Evolutionary conservation across 2,329 filamentous ascomycete genomes (phyloP).

Genomic region (Nannizziopsis barbatae): DNA sequence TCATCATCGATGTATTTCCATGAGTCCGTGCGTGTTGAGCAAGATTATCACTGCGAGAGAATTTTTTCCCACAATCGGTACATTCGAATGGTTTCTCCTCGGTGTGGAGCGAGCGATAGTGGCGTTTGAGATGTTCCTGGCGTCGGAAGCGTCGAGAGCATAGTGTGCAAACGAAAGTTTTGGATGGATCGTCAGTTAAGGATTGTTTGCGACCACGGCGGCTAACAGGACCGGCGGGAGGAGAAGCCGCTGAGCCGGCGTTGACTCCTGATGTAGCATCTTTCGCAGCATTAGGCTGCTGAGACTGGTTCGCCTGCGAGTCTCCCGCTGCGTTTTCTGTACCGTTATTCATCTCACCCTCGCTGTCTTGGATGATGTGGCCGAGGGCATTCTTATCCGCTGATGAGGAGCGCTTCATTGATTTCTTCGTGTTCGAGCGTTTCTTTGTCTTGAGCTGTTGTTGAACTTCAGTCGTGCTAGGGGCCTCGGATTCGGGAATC

Average conservation of each 20-base stretch:
- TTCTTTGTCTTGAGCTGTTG: constrained; percentile 41
- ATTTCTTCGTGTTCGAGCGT: constrained; percentile 30
- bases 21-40: constrained; percentile 93
- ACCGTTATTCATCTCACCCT: constrained; percentile 23
- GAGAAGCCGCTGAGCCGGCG: constrained; percentile 25
- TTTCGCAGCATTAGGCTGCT: constrained; percentile 33
- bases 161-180: constrained; percentile 93
- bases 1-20: constrained; percentile 76
- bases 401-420: constrained; percentile 22
- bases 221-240: constrained; percentile 50
- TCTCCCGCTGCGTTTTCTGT: constrained; percentile 36
- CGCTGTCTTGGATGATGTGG: constrained; percentile 21
- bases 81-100: constrained; percentile 98
- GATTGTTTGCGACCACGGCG: constrained; percentile 98
- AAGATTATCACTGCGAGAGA: constrained; percentile 94
- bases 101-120: constrained; percentile 96
- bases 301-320: constrained; percentile 24
- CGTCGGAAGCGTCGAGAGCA: constrained; percentile 96
- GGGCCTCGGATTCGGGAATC: constrained; percentile 44
- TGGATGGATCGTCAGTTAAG: constrained; percentile 90
- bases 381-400: constrained; percentile 24
- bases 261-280: constrained; percentile 35
- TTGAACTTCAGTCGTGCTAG: constrained; percentile 40
- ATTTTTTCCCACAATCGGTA: constrained; percentile 97
- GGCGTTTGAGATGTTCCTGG: constrained; percentile 96